A percentile compares a stretch with the other conserved stretches of the same genome.
Evolutionary conservation across 2,329 filamentous ascomycete genomes (phyloP).

Genomic region (Pseudogymnoascus sp.): DNA sequence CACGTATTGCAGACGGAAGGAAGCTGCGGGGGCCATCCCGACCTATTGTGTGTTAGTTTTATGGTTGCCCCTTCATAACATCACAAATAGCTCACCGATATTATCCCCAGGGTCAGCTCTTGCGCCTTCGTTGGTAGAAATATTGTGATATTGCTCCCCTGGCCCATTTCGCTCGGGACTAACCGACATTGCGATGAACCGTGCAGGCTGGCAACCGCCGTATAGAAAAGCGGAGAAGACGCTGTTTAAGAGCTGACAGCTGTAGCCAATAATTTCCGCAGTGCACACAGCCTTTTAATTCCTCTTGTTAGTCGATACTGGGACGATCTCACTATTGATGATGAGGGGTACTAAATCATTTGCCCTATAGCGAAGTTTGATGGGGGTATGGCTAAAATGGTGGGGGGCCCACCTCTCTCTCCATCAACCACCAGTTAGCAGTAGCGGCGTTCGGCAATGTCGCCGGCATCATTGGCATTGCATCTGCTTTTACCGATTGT

Average conservation of each 20-base stretch:
- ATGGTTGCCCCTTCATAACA: neutral
- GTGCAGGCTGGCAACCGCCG: neutral
- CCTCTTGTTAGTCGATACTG: neutral
- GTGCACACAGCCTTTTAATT: neutral
- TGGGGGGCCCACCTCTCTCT: neutral
- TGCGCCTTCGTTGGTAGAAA: neutral
- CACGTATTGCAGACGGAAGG: slow-evolving; percentile 12
- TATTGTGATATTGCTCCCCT: neutral
- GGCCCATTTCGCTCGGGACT: neutral
- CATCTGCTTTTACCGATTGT: slow-evolving; percentile 32
- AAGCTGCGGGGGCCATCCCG: neutral
- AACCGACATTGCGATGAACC: neutral
- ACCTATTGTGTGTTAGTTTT: neutral
- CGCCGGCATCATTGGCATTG: slow-evolving; percentile 30
- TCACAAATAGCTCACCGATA: neutral
- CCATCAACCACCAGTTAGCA: neutral
- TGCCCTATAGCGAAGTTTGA: neutral
- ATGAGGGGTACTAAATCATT: neutral
- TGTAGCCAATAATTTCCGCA: neutral
- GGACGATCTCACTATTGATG: neutral
- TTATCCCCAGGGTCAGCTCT: neutral
- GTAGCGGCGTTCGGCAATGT: slow-evolving; percentile 18
- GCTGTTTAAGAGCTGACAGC: neutral
- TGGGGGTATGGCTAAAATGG: neutral
- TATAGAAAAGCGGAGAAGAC: neutral